Evolutionary conservation across 495 filamentous ascomycete genomes (phyloP), one percentile per base, ranked within the genome.

Genomic region (Filosporella fistucella): DNA sequence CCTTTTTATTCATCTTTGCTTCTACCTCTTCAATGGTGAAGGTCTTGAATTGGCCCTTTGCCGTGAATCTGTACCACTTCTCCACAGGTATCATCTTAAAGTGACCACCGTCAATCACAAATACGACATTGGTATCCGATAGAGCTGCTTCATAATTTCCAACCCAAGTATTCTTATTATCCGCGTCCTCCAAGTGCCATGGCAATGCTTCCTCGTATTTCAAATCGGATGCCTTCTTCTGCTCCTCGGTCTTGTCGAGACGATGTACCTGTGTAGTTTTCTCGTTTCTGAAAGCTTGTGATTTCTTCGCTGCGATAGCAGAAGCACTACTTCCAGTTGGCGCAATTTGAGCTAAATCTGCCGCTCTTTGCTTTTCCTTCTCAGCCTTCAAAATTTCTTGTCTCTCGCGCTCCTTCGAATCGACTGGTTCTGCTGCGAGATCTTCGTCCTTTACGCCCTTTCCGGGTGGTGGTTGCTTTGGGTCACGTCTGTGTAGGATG

Each of bases 171-270:
- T 94, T 86, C 58, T 89, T 94, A 58, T 88, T 86, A 55, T 96
- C 91, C 44, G 90, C 94, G 64, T 98, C 93, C 59, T 98, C 93
- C 38, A 98, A 63, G 61, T 96, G 90, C 93, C 93, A 98, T 9
- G 94, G 94, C 32, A 95, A 67, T 7, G 88, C 86, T 59, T 98
- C 93, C 62, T 98, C 94, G 54, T 97, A 98, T 51, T 89, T 82
- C 17, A 97, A 75, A 36, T 88, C 80, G 10, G 80, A 76, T 42
- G 80, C 76, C 47, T 88, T 89, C 57, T 88, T 84, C 54, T 90
- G 81, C 32, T 86, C 86, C 12, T 86, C 85, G 7, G 80, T 80
- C 54, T 80, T 76, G 32, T 82, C 75, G 42, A 70, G 73, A 22
- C 56, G 28, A 17, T 56, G 44, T 10, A 79, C 74, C 49, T 77